A percentile compares a stretch with the other conserved stretches of the same genome.
These are phyloP conservation scores for Penicillium canescens DNA, from an alignment of 495 filamentous ascomycete species.

Conservation along the genomic window DNA sequence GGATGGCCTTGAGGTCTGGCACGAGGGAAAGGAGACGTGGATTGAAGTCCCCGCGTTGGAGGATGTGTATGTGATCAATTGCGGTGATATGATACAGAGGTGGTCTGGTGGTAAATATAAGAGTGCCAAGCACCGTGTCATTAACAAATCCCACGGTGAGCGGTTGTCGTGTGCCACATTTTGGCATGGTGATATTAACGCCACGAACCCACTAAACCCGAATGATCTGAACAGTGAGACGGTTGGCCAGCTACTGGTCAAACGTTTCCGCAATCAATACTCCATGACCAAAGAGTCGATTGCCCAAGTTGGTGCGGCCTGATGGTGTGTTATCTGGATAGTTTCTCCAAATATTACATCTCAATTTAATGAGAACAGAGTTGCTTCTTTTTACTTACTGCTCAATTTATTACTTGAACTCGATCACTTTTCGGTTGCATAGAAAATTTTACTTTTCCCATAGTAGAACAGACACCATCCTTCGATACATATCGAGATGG, in stretches of 20 bases:
- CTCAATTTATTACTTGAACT: too few species aligned
- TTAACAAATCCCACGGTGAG: slow-evolving; percentile 30
- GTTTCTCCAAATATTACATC: too few species aligned
- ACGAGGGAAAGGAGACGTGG: slow-evolving; percentile 36
- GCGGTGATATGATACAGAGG: slow-evolving; percentile 40
- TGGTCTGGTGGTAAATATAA: slow-evolving; percentile 38
- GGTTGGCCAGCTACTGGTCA: slow-evolving; percentile 19
- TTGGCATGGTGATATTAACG: slow-evolving; percentile 29
- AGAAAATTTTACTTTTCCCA: too few species aligned
- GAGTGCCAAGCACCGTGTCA: slow-evolving; percentile 38
- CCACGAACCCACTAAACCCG: slow-evolving; percentile 29
- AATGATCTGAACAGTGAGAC: slow-evolving; percentile 20
- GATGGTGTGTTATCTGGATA: too few species aligned
- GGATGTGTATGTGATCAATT: slow-evolving; percentile 45
- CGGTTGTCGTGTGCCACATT: slow-evolving; percentile 30
- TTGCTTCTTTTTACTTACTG: too few species aligned
- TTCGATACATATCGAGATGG: too few species aligned
- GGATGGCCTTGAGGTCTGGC: slow-evolving; percentile 44
- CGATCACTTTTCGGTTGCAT: too few species aligned
- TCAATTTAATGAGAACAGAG: too few species aligned
- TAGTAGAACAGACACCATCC: too few species aligned
- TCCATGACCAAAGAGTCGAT: slow-evolving; percentile 2
- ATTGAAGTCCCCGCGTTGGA: slow-evolving; percentile 34
- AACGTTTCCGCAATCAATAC: slow-evolving; percentile 15
- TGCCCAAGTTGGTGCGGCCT: too few species aligned